Evolutionary conservation across 129 eudicot species (phyloP).

Genomic region (Centrapalus pauciflorus): DNA sequence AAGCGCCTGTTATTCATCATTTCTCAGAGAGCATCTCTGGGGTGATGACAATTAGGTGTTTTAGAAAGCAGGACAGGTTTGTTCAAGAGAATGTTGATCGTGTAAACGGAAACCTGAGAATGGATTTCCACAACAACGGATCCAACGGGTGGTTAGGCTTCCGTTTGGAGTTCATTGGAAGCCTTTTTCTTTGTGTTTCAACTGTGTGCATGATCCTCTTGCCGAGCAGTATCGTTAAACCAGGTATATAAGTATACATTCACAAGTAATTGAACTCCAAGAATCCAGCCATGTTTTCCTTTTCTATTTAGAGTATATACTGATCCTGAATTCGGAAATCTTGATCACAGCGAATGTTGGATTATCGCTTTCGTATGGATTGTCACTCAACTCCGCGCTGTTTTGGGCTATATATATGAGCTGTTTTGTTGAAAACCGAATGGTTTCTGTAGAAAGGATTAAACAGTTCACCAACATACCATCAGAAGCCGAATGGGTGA

Average conservation of each 20-base stretch:
- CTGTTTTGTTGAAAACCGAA: conserved; percentile 63
- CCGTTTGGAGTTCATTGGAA: conserved; percentile 78
- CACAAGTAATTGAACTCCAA: background rate
- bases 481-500: conserved; percentile 75
- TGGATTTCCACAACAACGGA: conserved; percentile 76
- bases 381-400: conserved; percentile 55
- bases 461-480: conserved; percentile 71
- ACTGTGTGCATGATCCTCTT: conserved; percentile 63
- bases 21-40: conserved; percentile 90
- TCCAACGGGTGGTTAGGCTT: conserved; percentile 82
- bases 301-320: background rate
- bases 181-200: conserved; percentile 68
- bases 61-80: conserved; percentile 58
- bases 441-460: conserved; percentile 90
- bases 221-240: conserved; percentile 80
- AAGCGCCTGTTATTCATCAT: conserved; percentile 86
- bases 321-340: conserved; percentile 3
- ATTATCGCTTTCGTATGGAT: conserved; percentile 71
- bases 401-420: conserved; percentile 51
- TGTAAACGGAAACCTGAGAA: conserved; percentile 56
- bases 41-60: conserved; percentile 77
- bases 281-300: background rate
- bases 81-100: conserved; percentile 49
- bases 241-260: conserved; percentile 48
- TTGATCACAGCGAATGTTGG: conserved; percentile 66